Base-by-base conservation (phyloP, 495 filamentous ascomycete species). In the Penicillium maclennaniae region DNA sequence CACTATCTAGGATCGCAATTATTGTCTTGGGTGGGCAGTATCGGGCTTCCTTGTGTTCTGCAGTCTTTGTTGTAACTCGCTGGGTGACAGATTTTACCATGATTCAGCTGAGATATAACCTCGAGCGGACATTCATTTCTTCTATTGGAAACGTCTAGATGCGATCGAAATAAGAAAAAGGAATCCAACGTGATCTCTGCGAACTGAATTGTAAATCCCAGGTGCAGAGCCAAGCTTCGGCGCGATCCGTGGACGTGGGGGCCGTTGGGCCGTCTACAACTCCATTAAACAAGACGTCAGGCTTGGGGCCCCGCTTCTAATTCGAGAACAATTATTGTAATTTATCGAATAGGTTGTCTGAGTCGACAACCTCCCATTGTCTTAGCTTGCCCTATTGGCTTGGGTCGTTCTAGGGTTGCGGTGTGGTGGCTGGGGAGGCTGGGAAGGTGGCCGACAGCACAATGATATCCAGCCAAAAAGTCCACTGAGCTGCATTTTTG, bases 381-480 rank as follows among this genome's bases (percentile, higher is more conserved):
- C 55, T 61, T 39, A 64, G 39, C 50, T 43, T 45, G 56, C 45
- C 48, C 39, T 57, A 66, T 66, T 64, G 63, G 61, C 26, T 43
- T 43, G 26, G 21, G 23, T 51, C 40, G 17, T 17, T 20, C 19
- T 51, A 31, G 40, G 45, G 40, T 14, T 44, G 45, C 38, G 38
- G 31, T 41, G 51, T 55, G 59, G 63, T 53, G 63, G 63, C 63
- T 66, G 63, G 63, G 63, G 63, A 54, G 63, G 63, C 63, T 66
- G 63, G 63, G 62, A 58, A 41, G 28, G 17, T 51, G 57, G 43
- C 50, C 43, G 59, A 55, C 55, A 56, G 50, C 50, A 56, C 47
- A 28, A 38, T 51, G 46, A 53, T 45, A 61, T 50, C 58, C 50
- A 61, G 59, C 58, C 57, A 63, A 66, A 66, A 66, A 64, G 34